These are phyloP conservation scores for Asterochloris erici DNA, from an alignment of 139 green algal species.

Conservation along the genomic window DNA sequence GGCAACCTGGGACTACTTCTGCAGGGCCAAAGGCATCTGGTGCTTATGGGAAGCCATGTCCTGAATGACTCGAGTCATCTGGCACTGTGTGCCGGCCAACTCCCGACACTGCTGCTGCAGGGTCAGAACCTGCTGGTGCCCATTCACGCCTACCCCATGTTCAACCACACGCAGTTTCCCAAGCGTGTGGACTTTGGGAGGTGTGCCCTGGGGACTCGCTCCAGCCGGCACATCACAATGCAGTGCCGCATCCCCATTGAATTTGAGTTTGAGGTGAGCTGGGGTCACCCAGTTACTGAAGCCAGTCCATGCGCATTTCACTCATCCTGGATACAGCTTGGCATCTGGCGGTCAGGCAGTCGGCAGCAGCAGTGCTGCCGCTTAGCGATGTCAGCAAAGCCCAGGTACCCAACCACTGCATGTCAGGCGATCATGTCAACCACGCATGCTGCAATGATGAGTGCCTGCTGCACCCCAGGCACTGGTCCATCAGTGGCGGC, in stretches of 20 bases:
- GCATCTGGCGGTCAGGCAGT: too few relatives aligned
- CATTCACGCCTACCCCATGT: conserved; percentile 57
- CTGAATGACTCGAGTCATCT: not conserved
- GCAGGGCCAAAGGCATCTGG: not conserved
- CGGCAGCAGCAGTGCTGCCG: too few relatives aligned
- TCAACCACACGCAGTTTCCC: conserved; percentile 57
- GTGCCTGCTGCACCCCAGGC: too few relatives aligned
- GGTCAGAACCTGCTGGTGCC: conserved; percentile 55
- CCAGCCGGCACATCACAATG: conserved; percentile 38
- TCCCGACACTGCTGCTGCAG: conserved; percentile 13
- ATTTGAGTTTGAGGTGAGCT: conserved; percentile 49
- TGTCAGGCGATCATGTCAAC: too few relatives aligned
- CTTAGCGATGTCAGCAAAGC: too few relatives aligned
- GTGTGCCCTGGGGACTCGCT: conserved; percentile 34
- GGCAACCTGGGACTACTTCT: too few relatives aligned
- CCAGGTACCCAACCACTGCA: too few relatives aligned
- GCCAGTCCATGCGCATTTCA: conserved; percentile 32
- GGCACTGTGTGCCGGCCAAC: not conserved
- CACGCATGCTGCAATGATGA: too few relatives aligned
- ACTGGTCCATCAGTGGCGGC: too few relatives aligned
- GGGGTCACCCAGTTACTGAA: not conserved
- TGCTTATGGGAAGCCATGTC: not conserved
- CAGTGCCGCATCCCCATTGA: conserved; percentile 52
- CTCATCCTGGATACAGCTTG: not conserved
- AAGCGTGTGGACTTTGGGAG: conserved; percentile 50